Base-by-base conservation (phyloP, 805 yeast genomes). In the Wickerhamiella lipophila region DNA sequence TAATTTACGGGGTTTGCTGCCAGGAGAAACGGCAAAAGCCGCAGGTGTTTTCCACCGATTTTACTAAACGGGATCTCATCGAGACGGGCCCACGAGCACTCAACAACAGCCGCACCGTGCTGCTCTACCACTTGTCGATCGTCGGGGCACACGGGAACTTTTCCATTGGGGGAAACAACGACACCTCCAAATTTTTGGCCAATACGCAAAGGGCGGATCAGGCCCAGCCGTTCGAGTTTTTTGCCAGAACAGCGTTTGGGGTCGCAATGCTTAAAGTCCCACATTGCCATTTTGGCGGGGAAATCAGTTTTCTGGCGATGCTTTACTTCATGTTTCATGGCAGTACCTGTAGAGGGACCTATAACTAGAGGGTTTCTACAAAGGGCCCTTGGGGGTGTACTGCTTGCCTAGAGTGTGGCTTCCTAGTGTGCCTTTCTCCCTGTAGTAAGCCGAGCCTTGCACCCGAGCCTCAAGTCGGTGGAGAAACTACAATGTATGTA, bases 211-310 rank as follows among this genome's bases (percentile, higher is more conserved):
- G 77, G 76, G 52, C 78, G 77, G 46, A 92, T 88, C 18, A 86
- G 66, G 0, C 97, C 97, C 18, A 89, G 64, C 49, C 97, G 72
- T 59, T 86, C 96, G 26, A 92, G 70, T 62, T 87, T 88, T 68
- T 92, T 92, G 16, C 98, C 98, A 55, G 94, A 81, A 63, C 98
- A 92, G 61, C 96, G 74, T 61, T 92, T 92, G 1, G 98, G 98
- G 66, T 92, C 98, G 68, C 98, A 92, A 62, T 92, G 98, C 56
- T 88, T 95, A 61, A 92, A 92, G 64, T 92, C 98, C 71, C 98
- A 89, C 98, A 89, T 89, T 15, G 96, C 96, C 53, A 88, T 64
- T 59, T 85, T 87, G 29, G 82, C 81, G 1, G 94, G 95, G 60
- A 85, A 83, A 46, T 73, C 59, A 1, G 57, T 41, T 36, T 50